A percentile compares a stretch with the other conserved stretches of the same genome.
Conservation (phyloP, 495 filamentous ascomycete genomes). For the Neurospora sp. region DNA sequence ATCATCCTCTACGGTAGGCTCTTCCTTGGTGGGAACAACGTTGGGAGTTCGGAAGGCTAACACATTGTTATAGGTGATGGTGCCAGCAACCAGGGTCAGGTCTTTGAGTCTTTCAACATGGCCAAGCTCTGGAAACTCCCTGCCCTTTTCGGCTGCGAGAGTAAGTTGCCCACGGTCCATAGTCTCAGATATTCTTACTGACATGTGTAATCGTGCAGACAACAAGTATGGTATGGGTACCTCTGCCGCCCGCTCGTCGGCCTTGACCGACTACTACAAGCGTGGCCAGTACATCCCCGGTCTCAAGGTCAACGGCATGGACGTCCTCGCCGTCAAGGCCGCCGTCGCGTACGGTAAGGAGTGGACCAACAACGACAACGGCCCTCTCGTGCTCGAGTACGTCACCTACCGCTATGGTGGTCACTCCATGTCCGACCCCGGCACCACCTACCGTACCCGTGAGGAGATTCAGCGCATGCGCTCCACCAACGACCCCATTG, state of each 20-base stretch:
- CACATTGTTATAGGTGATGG: constrained; percentile 48
- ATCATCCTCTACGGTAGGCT: constrained; percentile 72
- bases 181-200: neutral
- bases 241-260: constrained; percentile 84
- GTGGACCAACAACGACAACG: constrained; percentile 68
- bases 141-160: constrained; percentile 93
- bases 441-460: constrained; percentile 96
- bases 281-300: constrained; percentile 99
- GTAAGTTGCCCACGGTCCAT: constrained; percentile 42
- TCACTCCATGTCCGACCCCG: constrained; percentile 98
- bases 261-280: constrained; percentile 99
- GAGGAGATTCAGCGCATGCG: constrained; percentile 99
- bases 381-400: constrained; percentile 93
- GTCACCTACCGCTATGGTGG: constrained; percentile 99
- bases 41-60: constrained; percentile 1
- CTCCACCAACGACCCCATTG: constrained; percentile 94
- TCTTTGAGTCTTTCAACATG: constrained; percentile 99
- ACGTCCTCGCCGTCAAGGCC: constrained; percentile 94
- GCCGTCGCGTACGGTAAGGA: constrained; percentile 88
- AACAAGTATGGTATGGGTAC: constrained; percentile 99
- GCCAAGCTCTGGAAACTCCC: constrained; percentile 98
- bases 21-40: neutral
- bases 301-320: constrained; percentile 99
- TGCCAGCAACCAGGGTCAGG: constrained; percentile 96
- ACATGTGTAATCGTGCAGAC: constrained; percentile 43